Evolutionary conservation across 2,329 filamentous ascomycete species (phyloP).

Genomic region (Metarhizium sp.): DNA sequence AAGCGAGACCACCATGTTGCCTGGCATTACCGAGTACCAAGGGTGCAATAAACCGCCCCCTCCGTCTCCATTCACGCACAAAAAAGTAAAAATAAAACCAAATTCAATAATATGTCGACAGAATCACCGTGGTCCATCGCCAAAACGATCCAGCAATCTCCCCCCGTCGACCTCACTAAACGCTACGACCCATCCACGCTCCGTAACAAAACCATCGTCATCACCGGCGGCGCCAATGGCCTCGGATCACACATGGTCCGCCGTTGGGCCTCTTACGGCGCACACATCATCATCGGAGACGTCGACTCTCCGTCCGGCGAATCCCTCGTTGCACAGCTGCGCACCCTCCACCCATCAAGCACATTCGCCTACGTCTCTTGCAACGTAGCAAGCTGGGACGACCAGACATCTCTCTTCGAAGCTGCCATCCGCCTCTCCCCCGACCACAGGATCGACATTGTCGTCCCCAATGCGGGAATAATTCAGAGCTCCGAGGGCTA

Average conservation of each 20-base stretch:
- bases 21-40: too few relatives aligned
- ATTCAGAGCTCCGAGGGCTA: constrained; percentile 21
- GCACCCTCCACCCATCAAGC: constrained; percentile 25
- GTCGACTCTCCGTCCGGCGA: constrained; percentile 46
- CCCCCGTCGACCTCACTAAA: constrained; percentile 34
- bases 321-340: constrained; percentile 42
- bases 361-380: constrained; percentile 48
- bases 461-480: constrained; percentile 60
- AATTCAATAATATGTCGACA: neutral
- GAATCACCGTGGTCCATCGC: constrained; percentile 10
- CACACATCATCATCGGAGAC: constrained; percentile 55
- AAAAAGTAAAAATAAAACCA: too few relatives aligned
- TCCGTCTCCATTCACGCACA: too few relatives aligned
- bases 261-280: constrained; percentile 45
- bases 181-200: constrained; percentile 37
- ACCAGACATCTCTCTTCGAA: constrained; percentile 55
- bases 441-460: constrained; percentile 47
- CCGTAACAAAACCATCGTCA: constrained; percentile 46
- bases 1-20: too few relatives aligned
- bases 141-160: constrained; percentile 23
- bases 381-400: constrained; percentile 57
- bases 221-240: constrained; percentile 56
- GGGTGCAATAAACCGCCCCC: too few relatives aligned
- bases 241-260: constrained; percentile 46
- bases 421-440: constrained; percentile 43